Conservation (phyloP, 2,329 filamentous ascomycete species). For the Sporothrix pseudoabietina region DNA sequence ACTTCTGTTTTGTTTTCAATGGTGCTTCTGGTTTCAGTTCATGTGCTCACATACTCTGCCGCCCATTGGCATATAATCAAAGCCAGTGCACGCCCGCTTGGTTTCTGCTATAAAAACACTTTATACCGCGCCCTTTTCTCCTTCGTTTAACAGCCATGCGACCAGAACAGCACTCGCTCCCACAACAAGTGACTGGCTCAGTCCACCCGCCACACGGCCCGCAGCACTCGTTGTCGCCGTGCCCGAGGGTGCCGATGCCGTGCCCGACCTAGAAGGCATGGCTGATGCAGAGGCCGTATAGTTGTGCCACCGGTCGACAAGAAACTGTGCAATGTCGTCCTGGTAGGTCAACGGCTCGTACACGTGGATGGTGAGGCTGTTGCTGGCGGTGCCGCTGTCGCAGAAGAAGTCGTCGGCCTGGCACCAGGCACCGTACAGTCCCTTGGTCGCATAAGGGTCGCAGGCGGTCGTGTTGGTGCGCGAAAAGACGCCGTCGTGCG, state of each 20-base stretch:
- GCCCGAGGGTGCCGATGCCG: background rate
- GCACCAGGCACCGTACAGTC: conserved; percentile 3
- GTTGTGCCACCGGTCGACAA: background rate
- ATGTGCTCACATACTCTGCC: too few relatives aligned
- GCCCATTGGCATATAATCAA: too few relatives aligned
- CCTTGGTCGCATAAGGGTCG: background rate
- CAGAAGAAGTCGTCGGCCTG: conserved; percentile 21
- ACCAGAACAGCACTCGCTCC: background rate
- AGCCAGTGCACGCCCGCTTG: too few relatives aligned
- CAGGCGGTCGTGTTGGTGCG: conserved; percentile 19
- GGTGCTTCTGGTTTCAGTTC: too few relatives aligned
- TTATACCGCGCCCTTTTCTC: background rate
- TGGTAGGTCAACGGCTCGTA: background rate
- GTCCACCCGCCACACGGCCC: background rate
- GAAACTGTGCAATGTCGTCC: background rate
- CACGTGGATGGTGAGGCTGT: background rate
- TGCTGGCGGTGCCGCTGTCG: conserved; percentile 13
- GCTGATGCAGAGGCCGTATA: background rate
- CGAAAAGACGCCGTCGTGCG: conserved; percentile 11
- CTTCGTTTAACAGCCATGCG: background rate
- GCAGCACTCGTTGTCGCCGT: background rate
- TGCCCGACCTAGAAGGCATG: background rate
- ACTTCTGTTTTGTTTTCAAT: too few relatives aligned
- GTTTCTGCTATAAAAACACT: background rate
- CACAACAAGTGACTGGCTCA: background rate